A percentile compares a stretch with the other conserved stretches of the same genome.
phyloP scores from a whole-genome alignment of 352 stramenopile genomes.

The Chrysophaeum taylorii region DNA sequence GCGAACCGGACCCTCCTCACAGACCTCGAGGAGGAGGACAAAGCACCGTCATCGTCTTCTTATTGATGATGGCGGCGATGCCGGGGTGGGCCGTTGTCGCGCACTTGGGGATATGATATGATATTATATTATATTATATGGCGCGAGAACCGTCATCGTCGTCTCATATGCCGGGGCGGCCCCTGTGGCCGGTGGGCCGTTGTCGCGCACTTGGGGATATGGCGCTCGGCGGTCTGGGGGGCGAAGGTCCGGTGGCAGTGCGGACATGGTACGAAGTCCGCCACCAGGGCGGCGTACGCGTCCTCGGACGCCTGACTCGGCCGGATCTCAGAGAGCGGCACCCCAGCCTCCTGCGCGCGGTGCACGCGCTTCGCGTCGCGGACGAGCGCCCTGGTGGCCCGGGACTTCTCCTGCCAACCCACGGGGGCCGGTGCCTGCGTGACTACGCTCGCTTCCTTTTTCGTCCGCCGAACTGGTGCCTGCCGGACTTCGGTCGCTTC shows the following conservation, averaged over 20 bases:
- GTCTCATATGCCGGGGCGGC: no score
- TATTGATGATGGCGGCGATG: no score
- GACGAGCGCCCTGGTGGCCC: background rate
- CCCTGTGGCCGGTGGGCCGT: conserved; percentile 14
- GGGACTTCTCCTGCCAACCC: background rate
- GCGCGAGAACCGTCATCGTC: no score
- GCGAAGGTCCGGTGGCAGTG: conserved; percentile 15
- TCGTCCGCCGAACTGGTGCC: no score
- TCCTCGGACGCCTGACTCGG: background rate
- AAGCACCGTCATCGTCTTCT: no score
- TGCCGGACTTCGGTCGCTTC: no score
- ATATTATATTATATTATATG: no score
- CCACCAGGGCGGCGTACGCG: background rate
- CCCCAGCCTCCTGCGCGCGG: background rate
- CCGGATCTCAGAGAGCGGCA: background rate
- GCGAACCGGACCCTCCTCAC: no score
- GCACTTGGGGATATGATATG: conserved; percentile 17
- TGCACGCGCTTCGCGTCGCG: conserved; percentile 9
- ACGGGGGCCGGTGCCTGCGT: no score
- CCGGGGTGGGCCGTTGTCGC: conserved; percentile 1
- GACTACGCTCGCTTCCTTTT: no score
- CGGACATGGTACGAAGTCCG: conserved; percentile 5
- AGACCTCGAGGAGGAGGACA: no score
- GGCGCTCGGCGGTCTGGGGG: background rate
- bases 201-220: conserved; percentile 9